Base-by-base conservation (phyloP, 768 basidiomycete genomes). In the Xerocomellus chrysenteron region DNA sequence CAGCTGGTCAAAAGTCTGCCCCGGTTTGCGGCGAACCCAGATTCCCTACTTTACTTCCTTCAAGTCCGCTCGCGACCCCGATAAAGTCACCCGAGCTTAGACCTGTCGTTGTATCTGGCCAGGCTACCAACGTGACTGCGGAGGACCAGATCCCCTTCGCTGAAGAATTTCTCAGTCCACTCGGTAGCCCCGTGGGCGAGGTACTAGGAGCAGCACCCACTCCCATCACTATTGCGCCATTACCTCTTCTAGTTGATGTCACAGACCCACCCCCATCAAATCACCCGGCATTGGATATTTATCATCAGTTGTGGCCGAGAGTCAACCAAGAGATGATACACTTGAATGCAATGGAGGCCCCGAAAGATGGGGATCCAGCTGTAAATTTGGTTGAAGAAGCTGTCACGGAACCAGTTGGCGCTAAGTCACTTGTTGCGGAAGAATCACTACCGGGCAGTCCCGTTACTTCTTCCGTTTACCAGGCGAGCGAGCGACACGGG, bases 281-380 rank as follows among this genome's bases (percentile, higher is more conserved):
- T 45, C 37, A 49, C 36, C 28, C 60, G 16, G 26, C 48, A 35
- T 40, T 57, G 51, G 67, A 72, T 50, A 50, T 64, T 47, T 52
- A 66, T 50, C 50, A 61, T 55, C 59, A 70, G 48, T 55, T 70
- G 51, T 76, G 75, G 75, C 74, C 73, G 8, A 72, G 63, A 54
- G 68, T 72, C 21, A 69, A 68, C 28, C 73, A 75, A 54, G 76
- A 77, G 59, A 70, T 76, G 58, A 64, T 65, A 48, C 71, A 75
- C 50, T 50, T 75, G 35, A 64, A 69, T 54, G 60, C 61, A 3
- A 43, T 45, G 32, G 61, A 62, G 43, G 54, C 24, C 33, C 14
- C 19, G 41, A 47, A 50, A 32, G 17, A 14, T 21, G 47, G 17
- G 14, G 37, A 42, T 30, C 8, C 33, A 8, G n/a, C 13, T 40